phyloP scores from a whole-genome alignment of 2,329 filamentous ascomycete species.

The Monilinia laxa region DNA sequence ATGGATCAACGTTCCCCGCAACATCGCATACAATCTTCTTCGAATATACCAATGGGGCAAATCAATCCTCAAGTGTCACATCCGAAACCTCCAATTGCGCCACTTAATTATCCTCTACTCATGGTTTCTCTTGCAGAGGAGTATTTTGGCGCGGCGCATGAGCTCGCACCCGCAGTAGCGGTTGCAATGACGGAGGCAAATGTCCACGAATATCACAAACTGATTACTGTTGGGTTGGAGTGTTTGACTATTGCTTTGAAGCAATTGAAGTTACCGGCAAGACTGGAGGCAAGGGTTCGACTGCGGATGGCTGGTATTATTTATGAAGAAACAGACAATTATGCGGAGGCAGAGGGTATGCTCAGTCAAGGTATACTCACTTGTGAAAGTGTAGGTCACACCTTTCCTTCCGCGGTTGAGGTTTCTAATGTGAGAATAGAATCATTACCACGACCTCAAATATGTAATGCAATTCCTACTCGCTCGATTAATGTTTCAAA shows the following conservation, averaged over 20 bases:
- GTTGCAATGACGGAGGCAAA: conserved; percentile 50
- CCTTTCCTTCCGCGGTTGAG: not conserved
- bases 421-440: conserved; percentile 40
- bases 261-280: conserved; percentile 58
- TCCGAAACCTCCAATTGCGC: conserved; percentile 17
- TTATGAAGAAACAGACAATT: conserved; percentile 72
- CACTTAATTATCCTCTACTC: conserved; percentile 42
- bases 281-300: conserved; percentile 66
- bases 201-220: conserved; percentile 66
- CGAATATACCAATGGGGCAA: conserved; percentile 18
- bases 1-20: conserved; percentile 15
- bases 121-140: conserved; percentile 74
- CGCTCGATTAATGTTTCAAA: conserved; percentile 67
- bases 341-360: conserved; percentile 69
- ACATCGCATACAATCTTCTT: conserved; percentile 13
- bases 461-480: conserved; percentile 76
- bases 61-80: conserved; percentile 21
- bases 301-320: conserved; percentile 71
- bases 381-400: conserved; percentile 58
- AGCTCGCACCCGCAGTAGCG: conserved; percentile 51
- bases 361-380: conserved; percentile 69
- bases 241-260: conserved; percentile 71
- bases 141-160: conserved; percentile 66
- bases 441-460: conserved; percentile 64
- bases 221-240: conserved; percentile 69